Base-by-base conservation (phyloP, 164 flowering plant genomes). In the Magnolia officinalis region DNA sequence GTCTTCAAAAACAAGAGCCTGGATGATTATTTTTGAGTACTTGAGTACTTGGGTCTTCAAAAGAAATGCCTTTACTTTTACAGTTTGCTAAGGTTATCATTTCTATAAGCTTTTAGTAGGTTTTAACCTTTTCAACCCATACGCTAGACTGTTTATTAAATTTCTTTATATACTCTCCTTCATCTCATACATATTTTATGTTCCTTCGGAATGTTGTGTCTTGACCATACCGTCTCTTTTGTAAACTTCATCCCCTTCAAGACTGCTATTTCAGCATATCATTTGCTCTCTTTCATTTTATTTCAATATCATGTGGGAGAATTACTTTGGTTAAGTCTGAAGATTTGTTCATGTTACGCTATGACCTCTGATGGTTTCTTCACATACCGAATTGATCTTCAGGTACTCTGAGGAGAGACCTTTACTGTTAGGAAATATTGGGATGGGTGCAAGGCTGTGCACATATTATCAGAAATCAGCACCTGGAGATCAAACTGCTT, bases 371-470 rank as follows among this genome's bases (percentile, higher is more conserved):
- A n/a, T 68, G 71, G 71, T 68, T 4, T 29, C 29, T 68, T 37
- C 19, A 18, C 2, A 31, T 19, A 16, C 50, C 19, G 19, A 14
- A 18, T 16, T 68, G 8, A 68, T 68, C 61, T 79, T 74, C 83
- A 96, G 99, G 89, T 96, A 96, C 72, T 96, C 96, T 75, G 99
- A 94, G 84, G 99, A 94, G 82, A 90, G 99, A 71, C 99, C 99
- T 74, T 85, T 96, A 77, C 83, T 96, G 50, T 76, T 96, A 76
- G 92, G 98, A 77, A 96, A 96, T 87, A 84, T 78, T 76, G 99
- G 99, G 67, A 96, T 96, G 99, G 99, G 99, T 80, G 98, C 99
- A 68, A 88, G 95, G 69, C 76, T 96, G 8, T 92, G 98, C 81
- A 92, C 97, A 72, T 94, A 96, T 76, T 92, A 94, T 85, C 98